Base-by-base conservation (phyloP, 495 filamentous ascomycete genomes). In the Penicillium paradoxum region DNA sequence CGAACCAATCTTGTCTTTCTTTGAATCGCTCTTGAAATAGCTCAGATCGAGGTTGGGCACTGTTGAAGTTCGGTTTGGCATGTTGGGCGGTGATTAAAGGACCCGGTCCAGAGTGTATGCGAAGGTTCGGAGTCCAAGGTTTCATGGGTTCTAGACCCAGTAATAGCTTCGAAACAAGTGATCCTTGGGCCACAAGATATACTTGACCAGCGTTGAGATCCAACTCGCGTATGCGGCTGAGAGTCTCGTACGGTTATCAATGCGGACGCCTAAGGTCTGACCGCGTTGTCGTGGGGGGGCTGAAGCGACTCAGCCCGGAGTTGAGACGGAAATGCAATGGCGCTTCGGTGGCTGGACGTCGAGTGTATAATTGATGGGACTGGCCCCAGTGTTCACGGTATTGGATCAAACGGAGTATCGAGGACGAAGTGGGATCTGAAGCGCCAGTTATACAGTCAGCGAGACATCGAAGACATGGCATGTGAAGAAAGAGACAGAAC, bases 1-100 rank as follows among this genome's bases (percentile, higher is more conserved):
- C 49, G 64, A 70, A 13, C 67, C 60, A 17, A 63, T 40, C 55
- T 72, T 73, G 22, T 54, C 56, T 46, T 61, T 51, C 17, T 46
- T 69, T 24, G 60, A 53, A 51, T 70, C 67, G 17, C 66, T 55
- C 36, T 64, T 71, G 53, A 68, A 60, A 17, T 66, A 57, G 49
- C 65, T 73, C 40, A 77, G 64, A 60, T 77, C 72, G 56, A 77
- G 63, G 58, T 74, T 75, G 38, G 71, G 68, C 60, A 75, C 57
- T 37, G 54, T 65, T 18, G 71, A 72, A 22, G 71, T 61, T 67
- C 70, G 68, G 18, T 66, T 69, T 45, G 74, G 69, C 74, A 77
- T 77, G 50, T 65, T 74, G 53, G 54, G 50, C 45, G 57, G 32
- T 41, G 42, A 60, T 58, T 49, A 59, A 55, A 49, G 52, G 57